Percentiles rank a stretch among this genome's conserved stretches.
Evolutionary conservation across 768 basidiomycete species (phyloP).

Genomic region (Cystobasidiopsis lactophilus): DNA sequence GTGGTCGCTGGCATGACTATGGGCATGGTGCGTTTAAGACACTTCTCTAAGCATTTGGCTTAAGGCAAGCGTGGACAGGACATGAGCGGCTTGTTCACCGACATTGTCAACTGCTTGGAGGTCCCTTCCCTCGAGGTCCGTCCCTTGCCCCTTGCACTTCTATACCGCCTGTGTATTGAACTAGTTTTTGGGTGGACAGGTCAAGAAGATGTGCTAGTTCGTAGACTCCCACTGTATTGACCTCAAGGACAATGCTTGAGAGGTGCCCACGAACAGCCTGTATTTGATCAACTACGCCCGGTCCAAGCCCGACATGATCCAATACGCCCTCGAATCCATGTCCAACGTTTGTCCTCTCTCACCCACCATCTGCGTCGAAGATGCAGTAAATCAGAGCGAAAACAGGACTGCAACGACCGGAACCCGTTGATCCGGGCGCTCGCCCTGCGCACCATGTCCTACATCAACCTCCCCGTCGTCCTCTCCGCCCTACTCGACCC

Average conservation of each 20-base stretch:
- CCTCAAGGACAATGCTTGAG: not conserved
- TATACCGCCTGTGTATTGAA: not conserved
- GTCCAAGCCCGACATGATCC: conserved; percentile 77
- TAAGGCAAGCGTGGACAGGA: conserved; percentile 17
- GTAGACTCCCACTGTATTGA: not conserved
- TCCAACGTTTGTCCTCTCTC: conserved; percentile 39
- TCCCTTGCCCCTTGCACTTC: too few species aligned
- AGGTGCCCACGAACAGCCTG: conserved; percentile 25
- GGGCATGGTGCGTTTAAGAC: conserved; percentile 64
- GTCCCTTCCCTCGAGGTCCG: conserved; percentile 59
- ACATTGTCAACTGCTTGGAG: conserved; percentile 84
- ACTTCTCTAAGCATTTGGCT: conserved; percentile 1
- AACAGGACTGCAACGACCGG: conserved; percentile 77
- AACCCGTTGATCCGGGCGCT: conserved; percentile 93
- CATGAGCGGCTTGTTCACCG: conserved; percentile 64
- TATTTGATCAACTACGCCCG: conserved; percentile 94
- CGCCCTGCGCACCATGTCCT: conserved; percentile 97
- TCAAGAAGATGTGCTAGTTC: conserved; percentile 53
- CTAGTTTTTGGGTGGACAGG: conserved; percentile 24
- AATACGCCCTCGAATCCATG: conserved; percentile 72
- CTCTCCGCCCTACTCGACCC: conserved; percentile 70
- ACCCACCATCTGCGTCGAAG: not conserved
- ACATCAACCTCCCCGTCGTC: conserved; percentile 78
- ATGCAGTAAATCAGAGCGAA: not conserved
- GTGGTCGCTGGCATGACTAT: conserved; percentile 78